These are phyloP conservation scores for Trichoderma sp. DNA, from an alignment of 2,329 filamentous ascomycete species.

Conservation along the genomic window DNA sequence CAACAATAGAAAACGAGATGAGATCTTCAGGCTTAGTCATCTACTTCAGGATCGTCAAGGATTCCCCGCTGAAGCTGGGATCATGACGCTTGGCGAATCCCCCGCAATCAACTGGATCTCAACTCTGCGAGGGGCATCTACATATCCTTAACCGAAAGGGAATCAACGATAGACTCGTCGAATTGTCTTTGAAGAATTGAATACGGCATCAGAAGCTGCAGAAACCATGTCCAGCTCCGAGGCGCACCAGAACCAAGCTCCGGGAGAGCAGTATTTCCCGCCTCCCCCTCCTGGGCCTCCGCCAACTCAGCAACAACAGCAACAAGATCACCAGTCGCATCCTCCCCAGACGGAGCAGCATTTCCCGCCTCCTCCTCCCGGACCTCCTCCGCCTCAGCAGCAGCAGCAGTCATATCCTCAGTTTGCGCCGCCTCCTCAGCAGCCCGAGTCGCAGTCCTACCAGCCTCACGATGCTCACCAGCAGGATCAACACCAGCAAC, in stretches of 20 bases:
- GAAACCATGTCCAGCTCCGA: constrained; percentile 1
- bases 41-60: neutral
- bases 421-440: constrained; percentile 9
- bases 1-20: neutral
- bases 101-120: neutral
- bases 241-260: neutral
- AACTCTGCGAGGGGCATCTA: neutral
- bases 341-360: neutral
- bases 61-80: constrained; percentile 9
- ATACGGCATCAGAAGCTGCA: neutral
- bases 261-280: constrained; percentile 11
- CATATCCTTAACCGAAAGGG: neutral
- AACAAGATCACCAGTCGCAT: neutral
- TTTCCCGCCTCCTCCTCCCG: neutral
- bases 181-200: neutral
- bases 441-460: neutral
- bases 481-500: neutral
- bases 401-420: neutral
- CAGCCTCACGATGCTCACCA: neutral
- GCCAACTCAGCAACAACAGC: neutral
- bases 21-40: constrained; percentile 4
- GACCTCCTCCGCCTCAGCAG: neutral
- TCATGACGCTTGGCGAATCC: neutral
- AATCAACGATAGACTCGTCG: neutral
- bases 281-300: constrained; percentile 13